Evolutionary conservation across 2,329 filamentous ascomycete genomes (phyloP).

Genomic region (Alternaria sp.): DNA sequence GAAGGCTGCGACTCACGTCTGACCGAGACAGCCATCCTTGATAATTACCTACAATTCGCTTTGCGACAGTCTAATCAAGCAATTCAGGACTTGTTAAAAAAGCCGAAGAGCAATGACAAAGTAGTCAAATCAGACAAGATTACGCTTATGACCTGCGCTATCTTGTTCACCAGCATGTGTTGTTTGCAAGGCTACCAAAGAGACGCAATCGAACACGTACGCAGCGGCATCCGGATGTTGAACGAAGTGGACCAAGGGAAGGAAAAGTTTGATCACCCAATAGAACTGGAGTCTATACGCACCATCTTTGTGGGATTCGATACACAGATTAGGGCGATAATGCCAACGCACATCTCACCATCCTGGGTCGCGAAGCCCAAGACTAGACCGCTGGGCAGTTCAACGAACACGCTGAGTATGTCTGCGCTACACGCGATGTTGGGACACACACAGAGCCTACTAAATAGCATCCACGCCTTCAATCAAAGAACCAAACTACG

Average conservation of each 20-base stretch:
- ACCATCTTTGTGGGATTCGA: conserved; percentile 41
- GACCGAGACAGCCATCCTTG: conserved; percentile 27
- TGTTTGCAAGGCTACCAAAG: conserved; percentile 42
- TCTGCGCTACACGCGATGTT: conserved; percentile 15
- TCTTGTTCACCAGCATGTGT: conserved; percentile 41
- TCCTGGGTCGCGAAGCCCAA: conserved; percentile 34
- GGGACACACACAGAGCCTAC: conserved; percentile 27
- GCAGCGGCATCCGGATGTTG: conserved; percentile 39
- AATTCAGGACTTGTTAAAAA: conserved; percentile 29
- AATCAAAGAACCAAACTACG: conserved; percentile 23
- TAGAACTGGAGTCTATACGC: conserved; percentile 35
- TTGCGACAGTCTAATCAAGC: conserved; percentile 40
- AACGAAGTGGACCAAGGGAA: conserved; percentile 31
- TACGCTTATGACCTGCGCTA: conserved; percentile 38
- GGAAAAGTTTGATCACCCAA: conserved; percentile 19
- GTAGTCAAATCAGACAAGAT: conserved; percentile 27
- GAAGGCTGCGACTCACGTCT: conserved; percentile 25
- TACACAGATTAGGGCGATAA: conserved; percentile 36
- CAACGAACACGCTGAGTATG: conserved; percentile 13
- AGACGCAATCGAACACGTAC: conserved; percentile 36
- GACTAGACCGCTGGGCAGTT: conserved; percentile 1
- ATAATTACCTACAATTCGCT: conserved; percentile 38
- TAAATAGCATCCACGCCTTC: conserved; percentile 36
- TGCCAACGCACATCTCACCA: conserved; percentile 23
- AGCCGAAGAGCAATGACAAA: conserved; percentile 2